Evolutionary conservation across 495 filamentous ascomycete species (phyloP).

Genomic region (Glonium stellatum): DNA sequence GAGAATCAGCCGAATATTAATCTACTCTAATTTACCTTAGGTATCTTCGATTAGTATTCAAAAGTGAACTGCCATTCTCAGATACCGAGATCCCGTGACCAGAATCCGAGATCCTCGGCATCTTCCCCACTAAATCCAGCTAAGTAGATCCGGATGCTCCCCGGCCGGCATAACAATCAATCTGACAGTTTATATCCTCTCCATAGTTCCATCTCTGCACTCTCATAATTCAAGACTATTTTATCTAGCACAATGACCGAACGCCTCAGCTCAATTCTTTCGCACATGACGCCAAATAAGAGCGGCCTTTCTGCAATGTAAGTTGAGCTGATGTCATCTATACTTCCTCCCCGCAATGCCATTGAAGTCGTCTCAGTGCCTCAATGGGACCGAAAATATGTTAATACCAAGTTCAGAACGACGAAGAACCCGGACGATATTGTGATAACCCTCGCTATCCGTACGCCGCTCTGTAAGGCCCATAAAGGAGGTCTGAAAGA

Average conservation of each 20-base stretch:
- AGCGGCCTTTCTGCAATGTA: conserved; percentile 71
- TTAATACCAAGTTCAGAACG: conserved; percentile 49
- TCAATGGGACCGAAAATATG: neutral
- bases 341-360: neutral
- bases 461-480: conserved; percentile 76
- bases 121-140: too few relatives aligned
- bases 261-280: conserved; percentile 78
- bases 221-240: too few relatives aligned
- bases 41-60: too few relatives aligned
- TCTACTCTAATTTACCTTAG: conserved; percentile 4
- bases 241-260: conserved; percentile 59
- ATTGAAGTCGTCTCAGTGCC: neutral
- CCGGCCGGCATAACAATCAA: too few relatives aligned
- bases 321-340: conserved; percentile 27
- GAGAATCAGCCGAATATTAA: too few relatives aligned
- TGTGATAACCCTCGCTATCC: conserved; percentile 84
- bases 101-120: too few relatives aligned
- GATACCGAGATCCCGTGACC: too few relatives aligned
- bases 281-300: conserved; percentile 68
- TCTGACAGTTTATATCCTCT: too few relatives aligned
- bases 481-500: conserved; percentile 92
- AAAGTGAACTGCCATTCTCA: too few relatives aligned
- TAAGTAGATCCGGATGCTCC: too few relatives aligned
- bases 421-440: conserved; percentile 94
- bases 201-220: too few relatives aligned